Base-by-base conservation (phyloP, 1,284 basidiomycete species). In the Volvariella volvacea region DNA sequence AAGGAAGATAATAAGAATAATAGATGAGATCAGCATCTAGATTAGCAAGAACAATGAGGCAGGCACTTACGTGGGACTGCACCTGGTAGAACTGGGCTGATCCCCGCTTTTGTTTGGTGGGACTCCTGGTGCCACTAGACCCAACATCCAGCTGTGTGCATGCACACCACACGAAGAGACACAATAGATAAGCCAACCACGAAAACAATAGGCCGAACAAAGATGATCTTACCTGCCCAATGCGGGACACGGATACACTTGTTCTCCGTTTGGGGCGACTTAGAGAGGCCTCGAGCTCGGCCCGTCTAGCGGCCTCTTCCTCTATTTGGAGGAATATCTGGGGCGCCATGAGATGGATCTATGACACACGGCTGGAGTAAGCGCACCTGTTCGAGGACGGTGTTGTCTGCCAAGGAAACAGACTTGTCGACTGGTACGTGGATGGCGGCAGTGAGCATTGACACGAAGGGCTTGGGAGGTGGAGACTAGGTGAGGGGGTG, bases 261-360 rank as follows among this genome's bases (percentile, higher is more conserved):
- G 41, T 20, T 37, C 38, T 39, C 54, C 47, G 31, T 52, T 52
- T 6, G 50, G 47, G 31, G 56, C 49, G 20, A 45, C 21, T 54
- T 44, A 45, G 45, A 21, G 25, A 28, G 25, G 50, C 40, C 15
- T 50, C 52, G 19, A 58, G 53, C 34, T 66, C 61, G 21, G 70
- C 71, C 31, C 71, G 66, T 44, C 64, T 64, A 49, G 75, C 74
- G 52, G 64, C 73, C 50, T 73, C 73, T 48, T 69, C 63, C 51
- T 80, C 77, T n/a, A 79, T 65, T 44, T 63, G 65, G 50, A 65
- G 66, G 57, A 80, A 80, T 48, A 71, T 72, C 78, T 80, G 46
- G 15, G 49, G n/a, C 46, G 9, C 33, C 33, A 16, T 17, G 14
- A 36, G 31, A 20, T 10, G 17, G 38, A 21, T 14, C 38, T 21